Conservation (phyloP, 2,329 filamentous ascomycete genomes). For the Byssothecium circinans region DNA sequence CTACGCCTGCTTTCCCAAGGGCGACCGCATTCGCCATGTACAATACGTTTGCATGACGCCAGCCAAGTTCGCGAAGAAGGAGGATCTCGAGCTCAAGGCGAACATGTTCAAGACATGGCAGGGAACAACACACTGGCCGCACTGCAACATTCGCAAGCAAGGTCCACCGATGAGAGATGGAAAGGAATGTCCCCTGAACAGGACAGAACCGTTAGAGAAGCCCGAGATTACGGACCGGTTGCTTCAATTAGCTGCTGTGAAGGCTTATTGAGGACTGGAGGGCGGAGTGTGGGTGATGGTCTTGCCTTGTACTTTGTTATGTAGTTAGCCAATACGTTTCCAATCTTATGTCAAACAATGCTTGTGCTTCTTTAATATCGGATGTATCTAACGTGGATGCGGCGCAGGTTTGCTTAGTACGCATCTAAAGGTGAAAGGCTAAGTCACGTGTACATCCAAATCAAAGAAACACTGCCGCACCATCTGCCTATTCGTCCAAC, state of each 20-base stretch:
- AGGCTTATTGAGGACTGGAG: slow-evolving; percentile 11
- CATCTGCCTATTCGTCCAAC: too few species aligned
- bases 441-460: too few species aligned
- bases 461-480: too few species aligned
- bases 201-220: slow-evolving; percentile 23
- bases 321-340: too few species aligned
- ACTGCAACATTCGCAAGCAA: slow-evolving; percentile 22
- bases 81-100: slow-evolving; percentile 21
- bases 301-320: too few species aligned
- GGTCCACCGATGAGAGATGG: slow-evolving; percentile 13
- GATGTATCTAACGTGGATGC: too few species aligned
- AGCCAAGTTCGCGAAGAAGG: slow-evolving; percentile 15
- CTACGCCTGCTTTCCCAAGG: slow-evolving; percentile 27
- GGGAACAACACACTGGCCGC: slow-evolving; percentile 28
- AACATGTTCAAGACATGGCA: slow-evolving; percentile 17
- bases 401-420: too few species aligned
- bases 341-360: too few species aligned
- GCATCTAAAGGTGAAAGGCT: too few species aligned
- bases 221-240: slow-evolving; percentile 18
- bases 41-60: slow-evolving; percentile 29
- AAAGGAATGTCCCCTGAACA: slow-evolving; percentile 13
- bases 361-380: too few species aligned
- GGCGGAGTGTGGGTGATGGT: too few species aligned
- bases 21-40: slow-evolving; percentile 18
- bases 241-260: slow-evolving; percentile 17